A percentile compares a stretch with the other conserved stretches of the same genome.
These are phyloP conservation scores for Plectosphaerella plurivora DNA, from an alignment of 2,329 filamentous ascomycete genomes.

Conservation along the genomic window DNA sequence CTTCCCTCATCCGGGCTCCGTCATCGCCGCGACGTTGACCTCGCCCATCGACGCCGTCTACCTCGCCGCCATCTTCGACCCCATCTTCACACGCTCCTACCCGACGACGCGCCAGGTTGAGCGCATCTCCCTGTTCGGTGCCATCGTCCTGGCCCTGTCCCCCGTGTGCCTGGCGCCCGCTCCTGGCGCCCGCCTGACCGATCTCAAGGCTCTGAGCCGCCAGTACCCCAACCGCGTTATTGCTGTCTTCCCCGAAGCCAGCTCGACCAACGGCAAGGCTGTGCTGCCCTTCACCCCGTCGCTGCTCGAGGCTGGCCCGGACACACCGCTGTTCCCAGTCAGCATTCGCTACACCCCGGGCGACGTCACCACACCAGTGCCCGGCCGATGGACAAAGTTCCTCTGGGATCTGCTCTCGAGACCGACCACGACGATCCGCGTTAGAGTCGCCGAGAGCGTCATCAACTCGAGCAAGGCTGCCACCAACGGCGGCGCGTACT, in stretches of 20 bases:
- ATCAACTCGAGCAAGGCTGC: constrained; percentile 40
- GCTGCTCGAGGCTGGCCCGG: constrained; percentile 61
- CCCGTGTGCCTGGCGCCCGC: constrained; percentile 46
- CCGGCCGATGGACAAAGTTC: constrained; percentile 67
- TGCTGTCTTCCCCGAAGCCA: constrained; percentile 89
- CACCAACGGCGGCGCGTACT: constrained; percentile 22
- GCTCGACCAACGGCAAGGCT: constrained; percentile 87
- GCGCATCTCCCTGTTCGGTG: constrained; percentile 70
- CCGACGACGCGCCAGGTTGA: constrained; percentile 69
- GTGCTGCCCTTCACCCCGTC: constrained; percentile 80
- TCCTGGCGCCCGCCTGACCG: constrained; percentile 46
- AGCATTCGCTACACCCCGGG: constrained; percentile 84
- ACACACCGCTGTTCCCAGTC: constrained; percentile 81
- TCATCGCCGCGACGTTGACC: constrained; percentile 89
- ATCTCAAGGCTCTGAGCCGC: constrained; percentile 58
- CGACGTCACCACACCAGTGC: constrained; percentile 87
- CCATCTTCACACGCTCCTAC: constrained; percentile 85
- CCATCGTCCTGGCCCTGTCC: constrained; percentile 69
- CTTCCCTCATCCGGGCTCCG: constrained; percentile 71
- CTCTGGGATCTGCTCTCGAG: constrained; percentile 82
- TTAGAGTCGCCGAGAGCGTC: constrained; percentile 79
- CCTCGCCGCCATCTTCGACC: constrained; percentile 92
- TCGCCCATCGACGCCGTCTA: constrained; percentile 92
- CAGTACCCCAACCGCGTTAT: constrained; percentile 71
- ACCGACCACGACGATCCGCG: constrained; percentile 84